A percentile compares a stretch with the other conserved stretches of the same genome.
Conservation (phyloP, 2,329 filamentous ascomycete species). For the Graphiopsis chlorocephala region DNA sequence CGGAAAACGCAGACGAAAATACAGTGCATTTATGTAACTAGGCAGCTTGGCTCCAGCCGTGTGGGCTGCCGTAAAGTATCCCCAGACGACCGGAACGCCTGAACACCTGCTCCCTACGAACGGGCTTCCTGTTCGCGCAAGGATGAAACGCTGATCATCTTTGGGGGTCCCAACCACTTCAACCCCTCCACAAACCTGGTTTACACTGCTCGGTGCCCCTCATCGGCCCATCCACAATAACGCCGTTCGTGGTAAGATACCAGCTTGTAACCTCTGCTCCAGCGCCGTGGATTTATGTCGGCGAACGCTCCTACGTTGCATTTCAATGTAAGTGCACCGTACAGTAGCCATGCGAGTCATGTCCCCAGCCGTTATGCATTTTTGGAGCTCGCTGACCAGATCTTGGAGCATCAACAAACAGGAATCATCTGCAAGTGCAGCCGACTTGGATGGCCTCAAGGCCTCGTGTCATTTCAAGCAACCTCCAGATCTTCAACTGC, state of each 20-base stretch:
- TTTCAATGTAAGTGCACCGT: not conserved
- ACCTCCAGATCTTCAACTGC: not conserved
- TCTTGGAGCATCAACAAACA: not conserved
- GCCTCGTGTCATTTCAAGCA: not conserved
- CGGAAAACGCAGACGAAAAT: not conserved
- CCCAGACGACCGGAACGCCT: not conserved
- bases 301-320: not conserved
- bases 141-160: slow-evolving; percentile 13
- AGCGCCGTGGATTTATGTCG: not conserved
- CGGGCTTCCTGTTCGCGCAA: slow-evolving; percentile 1
- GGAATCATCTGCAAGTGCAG: not conserved
- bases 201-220: not conserved
- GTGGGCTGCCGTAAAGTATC: slow-evolving; percentile 5
- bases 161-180: slow-evolving; percentile 5
- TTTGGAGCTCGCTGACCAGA: not conserved
- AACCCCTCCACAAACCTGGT: not conserved
- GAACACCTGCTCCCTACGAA: slow-evolving; percentile 3
- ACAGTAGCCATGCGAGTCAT: not conserved
- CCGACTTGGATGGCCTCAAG: not conserved
- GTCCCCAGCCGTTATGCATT: not conserved
- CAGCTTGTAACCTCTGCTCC: not conserved
- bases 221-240: slow-evolving; percentile 9
- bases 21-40: not conserved
- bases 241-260: not conserved
- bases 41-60: not conserved